Percentiles rank a stretch among this genome's conserved stretches.
These are phyloP conservation scores for Artomyces pyxidatus DNA, from an alignment of 768 basidiomycete species.

Conservation along the genomic window DNA sequence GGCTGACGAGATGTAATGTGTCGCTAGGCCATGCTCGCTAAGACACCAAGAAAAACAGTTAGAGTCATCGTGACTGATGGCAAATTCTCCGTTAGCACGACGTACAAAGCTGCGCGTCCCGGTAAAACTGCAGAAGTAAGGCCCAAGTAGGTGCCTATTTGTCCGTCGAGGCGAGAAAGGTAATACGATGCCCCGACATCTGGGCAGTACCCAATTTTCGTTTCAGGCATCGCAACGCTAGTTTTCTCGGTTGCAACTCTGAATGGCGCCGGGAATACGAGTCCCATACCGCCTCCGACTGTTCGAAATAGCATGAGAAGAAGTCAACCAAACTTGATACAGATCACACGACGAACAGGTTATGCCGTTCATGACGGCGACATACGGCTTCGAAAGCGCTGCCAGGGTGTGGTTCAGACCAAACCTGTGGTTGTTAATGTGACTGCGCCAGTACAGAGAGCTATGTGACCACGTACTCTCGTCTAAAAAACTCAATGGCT, in stretches of 20 bases:
- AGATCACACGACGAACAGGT: slow-evolving; percentile 74
- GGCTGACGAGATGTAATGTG: slow-evolving; percentile 81
- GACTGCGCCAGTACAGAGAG: not conserved
- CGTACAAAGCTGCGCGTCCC: slow-evolving; percentile 85
- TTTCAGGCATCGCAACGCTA: slow-evolving; percentile 93
- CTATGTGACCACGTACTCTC: slow-evolving; percentile 52
- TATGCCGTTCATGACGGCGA: slow-evolving; percentile 83
- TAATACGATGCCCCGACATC: slow-evolving; percentile 93
- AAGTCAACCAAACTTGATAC: slow-evolving; percentile 7
- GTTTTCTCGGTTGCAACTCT: slow-evolving; percentile 93
- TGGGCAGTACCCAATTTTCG: slow-evolving; percentile 82
- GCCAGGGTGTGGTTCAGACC: slow-evolving; percentile 72
- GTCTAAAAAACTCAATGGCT: slow-evolving; percentile 84
- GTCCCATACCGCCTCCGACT: slow-evolving; percentile 97
- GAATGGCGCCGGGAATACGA: slow-evolving; percentile 77
- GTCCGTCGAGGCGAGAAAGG: slow-evolving; percentile 82
- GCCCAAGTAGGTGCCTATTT: slow-evolving; percentile 89
- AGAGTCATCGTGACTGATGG: too few species aligned
- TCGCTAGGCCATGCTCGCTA: slow-evolving; percentile 89
- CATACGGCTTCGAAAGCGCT: slow-evolving; percentile 76
- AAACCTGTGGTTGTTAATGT: slow-evolving; percentile 41
- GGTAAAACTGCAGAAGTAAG: slow-evolving; percentile 65
- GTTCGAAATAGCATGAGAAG: slow-evolving; percentile 8
- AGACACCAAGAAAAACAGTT: slow-evolving; percentile 3
- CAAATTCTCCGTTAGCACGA: too few species aligned